Evolutionary conservation across 139 green algal genomes (phyloP).

Genomic region (Edaphochlamys debaryana): DNA sequence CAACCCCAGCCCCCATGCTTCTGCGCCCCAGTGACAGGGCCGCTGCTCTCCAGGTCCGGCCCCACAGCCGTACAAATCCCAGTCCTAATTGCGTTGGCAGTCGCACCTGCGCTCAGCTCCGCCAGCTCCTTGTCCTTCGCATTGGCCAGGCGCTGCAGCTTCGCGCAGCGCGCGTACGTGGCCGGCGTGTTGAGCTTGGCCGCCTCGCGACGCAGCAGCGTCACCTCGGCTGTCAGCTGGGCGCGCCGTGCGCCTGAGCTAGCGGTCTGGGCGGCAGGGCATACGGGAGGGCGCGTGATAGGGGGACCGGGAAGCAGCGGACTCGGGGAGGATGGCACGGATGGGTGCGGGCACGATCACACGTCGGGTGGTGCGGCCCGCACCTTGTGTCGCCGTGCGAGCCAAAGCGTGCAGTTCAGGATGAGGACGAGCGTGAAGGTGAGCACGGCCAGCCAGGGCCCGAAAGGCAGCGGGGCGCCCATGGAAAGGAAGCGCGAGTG

Average conservation of each 20-base stretch:
- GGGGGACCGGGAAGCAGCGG: not conserved
- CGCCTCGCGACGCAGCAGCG: slow-evolving; percentile 9
- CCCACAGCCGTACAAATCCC: too few species aligned
- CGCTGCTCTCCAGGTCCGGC: too few species aligned
- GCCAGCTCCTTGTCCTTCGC: slow-evolving; percentile 59
- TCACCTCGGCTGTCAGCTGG: slow-evolving; percentile 4
- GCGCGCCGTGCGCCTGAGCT: not conserved
- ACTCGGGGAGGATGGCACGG: not conserved
- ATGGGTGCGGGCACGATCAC: too few species aligned
- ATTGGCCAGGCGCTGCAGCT: slow-evolving; percentile 51
- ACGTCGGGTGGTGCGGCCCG: too few species aligned
- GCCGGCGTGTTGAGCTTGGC: slow-evolving; percentile 47
- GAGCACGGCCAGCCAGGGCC: slow-evolving; percentile 1
- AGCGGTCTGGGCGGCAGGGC: not conserved
- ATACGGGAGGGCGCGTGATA: not conserved
- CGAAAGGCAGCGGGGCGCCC: not conserved
- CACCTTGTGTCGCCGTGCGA: slow-evolving; percentile 23
- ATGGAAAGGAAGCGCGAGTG: too few species aligned
- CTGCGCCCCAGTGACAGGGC: too few species aligned
- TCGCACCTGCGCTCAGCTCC: slow-evolving; percentile 15
- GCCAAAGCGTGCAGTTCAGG: slow-evolving; percentile 2
- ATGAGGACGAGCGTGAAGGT: slow-evolving; percentile 1
- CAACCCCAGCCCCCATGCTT: too few species aligned
- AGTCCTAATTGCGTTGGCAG: not conserved
- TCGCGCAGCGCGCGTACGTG: slow-evolving; percentile 53